Conservation (phyloP, 75 land plant species). For the Pinus taeda region DNA sequence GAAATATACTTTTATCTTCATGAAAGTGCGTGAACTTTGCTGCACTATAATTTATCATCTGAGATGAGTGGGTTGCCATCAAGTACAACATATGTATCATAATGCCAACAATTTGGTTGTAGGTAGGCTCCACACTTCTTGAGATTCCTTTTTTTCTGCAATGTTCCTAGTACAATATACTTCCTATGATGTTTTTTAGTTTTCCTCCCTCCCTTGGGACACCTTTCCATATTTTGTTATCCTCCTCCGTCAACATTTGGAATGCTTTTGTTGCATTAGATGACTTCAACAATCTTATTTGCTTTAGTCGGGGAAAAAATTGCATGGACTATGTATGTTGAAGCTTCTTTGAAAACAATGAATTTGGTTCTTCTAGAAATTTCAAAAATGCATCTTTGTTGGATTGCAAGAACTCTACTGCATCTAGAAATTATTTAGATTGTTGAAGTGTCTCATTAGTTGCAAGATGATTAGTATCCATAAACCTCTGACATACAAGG, state of each 20-base stretch:
- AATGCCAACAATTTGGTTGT: too few species aligned
- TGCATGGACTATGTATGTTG: constrained; percentile 20
- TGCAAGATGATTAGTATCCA: constrained; percentile 54
- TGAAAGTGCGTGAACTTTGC: too few species aligned
- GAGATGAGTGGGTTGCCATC: too few species aligned
- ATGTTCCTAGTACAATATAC: neutral
- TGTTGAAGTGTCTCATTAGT: constrained; percentile 62
- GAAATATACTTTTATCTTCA: too few species aligned
- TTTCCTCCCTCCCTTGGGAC: constrained; percentile 10
- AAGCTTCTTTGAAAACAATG: constrained; percentile 44
- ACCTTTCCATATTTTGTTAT: constrained; percentile 8
- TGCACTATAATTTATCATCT: too few species aligned
- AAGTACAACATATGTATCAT: too few species aligned
- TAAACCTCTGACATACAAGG: constrained; percentile 58
- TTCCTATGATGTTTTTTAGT: constrained; percentile 29
- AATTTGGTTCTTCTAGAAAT: constrained; percentile 79
- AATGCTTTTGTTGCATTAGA: constrained; percentile 26
- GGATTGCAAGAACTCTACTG: constrained; percentile 76
- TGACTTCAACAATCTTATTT: constrained; percentile 62
- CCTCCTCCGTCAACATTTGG: constrained; percentile 15
- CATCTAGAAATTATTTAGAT: constrained; percentile 84
- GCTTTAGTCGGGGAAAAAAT: constrained; percentile 36
- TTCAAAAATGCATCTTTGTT: constrained; percentile 76
- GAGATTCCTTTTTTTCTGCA: neutral
- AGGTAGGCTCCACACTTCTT: neutral